Evolutionary conservation across 257 asterid genomes (phyloP).

Genomic region (Fraxinus americana): DNA sequence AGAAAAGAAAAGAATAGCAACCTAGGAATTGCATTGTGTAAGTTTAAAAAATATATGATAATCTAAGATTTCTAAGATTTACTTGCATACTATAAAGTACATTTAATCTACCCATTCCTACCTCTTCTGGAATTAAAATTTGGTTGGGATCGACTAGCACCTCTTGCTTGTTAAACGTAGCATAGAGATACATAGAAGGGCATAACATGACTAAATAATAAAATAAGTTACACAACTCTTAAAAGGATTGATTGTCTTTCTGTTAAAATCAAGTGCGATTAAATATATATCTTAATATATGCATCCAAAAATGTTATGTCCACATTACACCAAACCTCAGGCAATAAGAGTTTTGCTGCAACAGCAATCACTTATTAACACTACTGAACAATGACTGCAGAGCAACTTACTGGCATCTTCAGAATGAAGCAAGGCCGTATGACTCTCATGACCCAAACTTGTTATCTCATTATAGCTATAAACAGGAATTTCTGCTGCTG

Average conservation of each 20-base stretch:
- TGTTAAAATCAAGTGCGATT: neutral
- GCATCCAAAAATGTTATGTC: neutral
- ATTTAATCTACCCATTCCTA: neutral
- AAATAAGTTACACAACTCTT: neutral
- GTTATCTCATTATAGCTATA: constrained; percentile 69
- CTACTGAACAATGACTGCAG: constrained; percentile 14
- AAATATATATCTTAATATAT: constrained; percentile 12
- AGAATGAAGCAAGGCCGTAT: constrained; percentile 48
- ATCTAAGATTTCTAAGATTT: neutral
- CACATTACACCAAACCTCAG: neutral
- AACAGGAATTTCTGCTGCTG: constrained; percentile 44
- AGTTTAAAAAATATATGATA: neutral
- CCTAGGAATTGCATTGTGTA: neutral
- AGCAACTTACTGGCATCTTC: constrained; percentile 69
- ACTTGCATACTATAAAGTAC: neutral
- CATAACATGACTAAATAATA: neutral
- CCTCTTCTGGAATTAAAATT: neutral
- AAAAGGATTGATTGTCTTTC: neutral
- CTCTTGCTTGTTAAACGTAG: neutral
- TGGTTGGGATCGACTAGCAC: neutral
- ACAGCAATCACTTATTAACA: constrained; percentile 1
- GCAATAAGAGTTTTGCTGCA: constrained; percentile 1
- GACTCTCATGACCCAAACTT: constrained; percentile 67
- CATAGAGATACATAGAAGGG: neutral
- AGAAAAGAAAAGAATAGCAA: neutral